These are phyloP conservation scores for Phellinidium pouzarii DNA, from an alignment of 1,284 basidiomycete species.

Conservation along the genomic window DNA sequence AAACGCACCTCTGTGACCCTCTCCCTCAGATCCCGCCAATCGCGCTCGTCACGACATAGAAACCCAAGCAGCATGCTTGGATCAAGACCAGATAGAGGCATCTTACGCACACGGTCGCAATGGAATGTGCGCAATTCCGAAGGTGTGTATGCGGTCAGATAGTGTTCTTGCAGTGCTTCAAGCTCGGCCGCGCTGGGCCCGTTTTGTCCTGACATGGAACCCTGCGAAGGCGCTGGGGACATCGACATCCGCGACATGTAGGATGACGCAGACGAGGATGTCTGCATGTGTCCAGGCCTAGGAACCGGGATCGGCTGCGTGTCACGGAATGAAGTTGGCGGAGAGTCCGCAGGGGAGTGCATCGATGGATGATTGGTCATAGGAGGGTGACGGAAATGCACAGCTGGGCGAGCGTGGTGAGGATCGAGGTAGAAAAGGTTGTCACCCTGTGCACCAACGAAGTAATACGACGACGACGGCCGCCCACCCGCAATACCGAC, in stretches of 20 bases:
- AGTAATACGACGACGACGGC: conserved; percentile 95
- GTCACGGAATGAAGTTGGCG: conserved; percentile 43
- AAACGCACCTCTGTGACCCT: conserved; percentile 61
- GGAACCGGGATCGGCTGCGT: conserved; percentile 52
- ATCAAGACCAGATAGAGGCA: conserved; percentile 86
- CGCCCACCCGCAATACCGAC: conserved; percentile 95
- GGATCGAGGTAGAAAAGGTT: conserved; percentile 95
- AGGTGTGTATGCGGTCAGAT: conserved; percentile 53
- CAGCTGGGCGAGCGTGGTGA: conserved; percentile 78
- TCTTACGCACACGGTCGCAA: conserved; percentile 88
- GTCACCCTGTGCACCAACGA: conserved; percentile 87
- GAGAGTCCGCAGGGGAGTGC: conserved; percentile 29
- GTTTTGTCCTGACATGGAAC: conserved; percentile 10
- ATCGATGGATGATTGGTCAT: conserved; percentile 1
- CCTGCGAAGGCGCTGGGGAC: conserved; percentile 10
- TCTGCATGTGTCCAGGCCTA: conserved; percentile 50
- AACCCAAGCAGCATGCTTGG: conserved; percentile 98
- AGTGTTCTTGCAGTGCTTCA: conserved; percentile 49
- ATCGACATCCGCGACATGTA: conserved; percentile 8
- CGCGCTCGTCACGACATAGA: conserved; percentile 72
- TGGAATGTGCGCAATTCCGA: conserved; percentile 84
- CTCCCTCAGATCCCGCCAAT: conserved; percentile 78
- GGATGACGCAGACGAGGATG: conserved; percentile 40
- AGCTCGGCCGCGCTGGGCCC: conserved; percentile 22
- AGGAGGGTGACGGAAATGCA: conserved; percentile 67